A percentile compares a stretch with the other conserved stretches of the same genome.
phyloP scores from a whole-genome alignment of 2,329 filamentous ascomycete genomes.

The Aureobasidium leucospermi region DNA sequence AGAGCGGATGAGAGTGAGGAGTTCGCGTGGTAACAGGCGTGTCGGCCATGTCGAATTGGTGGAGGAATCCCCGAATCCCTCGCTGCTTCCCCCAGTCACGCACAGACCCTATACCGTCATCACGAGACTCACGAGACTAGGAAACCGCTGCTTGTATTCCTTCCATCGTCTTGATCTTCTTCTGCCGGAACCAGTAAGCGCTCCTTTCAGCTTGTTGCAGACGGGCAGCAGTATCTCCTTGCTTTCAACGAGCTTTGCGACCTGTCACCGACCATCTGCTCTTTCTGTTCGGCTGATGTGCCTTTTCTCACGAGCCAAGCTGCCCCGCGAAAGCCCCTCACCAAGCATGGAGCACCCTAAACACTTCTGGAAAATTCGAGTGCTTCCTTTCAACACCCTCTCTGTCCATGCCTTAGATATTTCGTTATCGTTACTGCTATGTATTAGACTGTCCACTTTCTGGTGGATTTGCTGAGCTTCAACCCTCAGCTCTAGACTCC shows the following conservation, averaged over 20 bases:
- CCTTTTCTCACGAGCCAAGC: not conserved
- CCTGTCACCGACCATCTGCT: not conserved
- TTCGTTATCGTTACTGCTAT: too few species aligned
- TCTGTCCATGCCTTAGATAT: not conserved
- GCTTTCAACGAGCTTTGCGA: not conserved
- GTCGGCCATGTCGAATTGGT: not conserved
- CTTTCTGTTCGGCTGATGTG: not conserved
- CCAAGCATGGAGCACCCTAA: not conserved
- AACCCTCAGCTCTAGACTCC: too few species aligned
- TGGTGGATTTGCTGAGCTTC: too few species aligned
- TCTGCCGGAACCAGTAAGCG: not conserved
- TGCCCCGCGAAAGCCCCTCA: constrained; percentile 7
- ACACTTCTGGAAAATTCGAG: not conserved
- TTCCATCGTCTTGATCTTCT: not conserved
- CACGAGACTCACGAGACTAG: not conserved
- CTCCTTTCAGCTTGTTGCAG: not conserved
- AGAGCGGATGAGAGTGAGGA: not conserved
- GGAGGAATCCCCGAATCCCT: not conserved
- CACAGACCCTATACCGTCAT: constrained; percentile 11
- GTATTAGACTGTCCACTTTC: too few species aligned
- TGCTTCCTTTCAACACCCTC: not conserved
- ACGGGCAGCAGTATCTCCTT: not conserved
- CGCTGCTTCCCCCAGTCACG: not conserved
- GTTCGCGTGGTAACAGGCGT: not conserved
- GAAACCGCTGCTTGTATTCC: not conserved